Conservation (phyloP, 495 filamentous ascomycete genomes). For the Cairneyella variabilis region DNA sequence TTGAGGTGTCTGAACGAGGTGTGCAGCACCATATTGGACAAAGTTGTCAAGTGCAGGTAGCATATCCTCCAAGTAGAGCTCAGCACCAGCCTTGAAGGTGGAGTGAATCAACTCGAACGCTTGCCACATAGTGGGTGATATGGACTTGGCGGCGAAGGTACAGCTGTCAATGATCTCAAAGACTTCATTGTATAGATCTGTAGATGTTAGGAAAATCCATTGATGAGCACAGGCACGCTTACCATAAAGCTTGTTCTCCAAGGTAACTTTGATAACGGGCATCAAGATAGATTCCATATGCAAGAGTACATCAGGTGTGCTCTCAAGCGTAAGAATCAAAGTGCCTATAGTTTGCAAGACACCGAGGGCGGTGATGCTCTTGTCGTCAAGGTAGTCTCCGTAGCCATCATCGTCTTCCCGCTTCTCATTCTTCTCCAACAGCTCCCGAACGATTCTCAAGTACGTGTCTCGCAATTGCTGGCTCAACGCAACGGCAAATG, state of each 20-base stretch:
- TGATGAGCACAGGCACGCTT: conserved; percentile 35
- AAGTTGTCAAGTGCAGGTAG: conserved; percentile 96
- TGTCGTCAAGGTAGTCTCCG: conserved; percentile 93
- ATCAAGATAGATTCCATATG: conserved; percentile 94
- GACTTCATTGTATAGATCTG: conserved; percentile 87
- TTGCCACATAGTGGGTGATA: conserved; percentile 96
- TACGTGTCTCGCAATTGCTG: conserved; percentile 97
- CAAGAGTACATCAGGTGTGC: conserved; percentile 87
- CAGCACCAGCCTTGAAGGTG: conserved; percentile 94
- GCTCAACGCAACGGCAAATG: conserved; percentile 95
- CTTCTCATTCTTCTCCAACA: conserved; percentile 79
- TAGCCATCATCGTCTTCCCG: conserved; percentile 66
- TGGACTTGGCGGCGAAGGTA: conserved; percentile 95
- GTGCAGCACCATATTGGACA: conserved; percentile 80
- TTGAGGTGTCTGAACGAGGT: conserved; percentile 73
- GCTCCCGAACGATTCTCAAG: conserved; percentile 85
- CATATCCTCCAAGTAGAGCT: conserved; percentile 99
- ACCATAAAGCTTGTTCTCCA: conserved; percentile 91
- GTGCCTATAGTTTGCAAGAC: conserved; percentile 98
- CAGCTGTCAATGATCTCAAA: conserved; percentile 99
- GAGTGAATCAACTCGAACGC: conserved; percentile 95
- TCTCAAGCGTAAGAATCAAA: conserved; percentile 92
- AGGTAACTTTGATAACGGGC: conserved; percentile 91
- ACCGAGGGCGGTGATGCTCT: conserved; percentile 95
- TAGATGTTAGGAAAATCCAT: conserved; percentile 22